These are phyloP conservation scores for Paraconiothyrium sp. DNA, from an alignment of 2,329 filamentous ascomycete genomes.

Conservation along the genomic window DNA sequence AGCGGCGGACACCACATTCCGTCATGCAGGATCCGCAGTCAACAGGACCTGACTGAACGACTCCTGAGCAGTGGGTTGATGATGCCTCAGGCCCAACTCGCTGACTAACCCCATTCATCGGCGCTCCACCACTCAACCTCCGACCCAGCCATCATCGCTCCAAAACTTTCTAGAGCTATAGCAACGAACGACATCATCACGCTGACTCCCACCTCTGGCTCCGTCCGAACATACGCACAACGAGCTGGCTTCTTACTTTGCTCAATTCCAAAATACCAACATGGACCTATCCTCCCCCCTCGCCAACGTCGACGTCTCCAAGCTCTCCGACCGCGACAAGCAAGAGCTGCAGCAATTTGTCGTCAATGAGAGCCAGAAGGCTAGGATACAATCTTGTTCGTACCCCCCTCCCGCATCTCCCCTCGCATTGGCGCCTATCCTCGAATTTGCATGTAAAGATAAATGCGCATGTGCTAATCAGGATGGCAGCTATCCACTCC, in stretches of 20 bases:
- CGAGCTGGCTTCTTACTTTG: not conserved
- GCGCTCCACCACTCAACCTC: too few species aligned
- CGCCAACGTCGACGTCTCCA: slow-evolving; percentile 70
- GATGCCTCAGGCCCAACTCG: too few species aligned
- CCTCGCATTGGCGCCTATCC: not conserved
- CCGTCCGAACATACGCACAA: not conserved
- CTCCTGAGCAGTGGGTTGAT: too few species aligned
- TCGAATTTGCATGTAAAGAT: not conserved
- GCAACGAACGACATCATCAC: not conserved
- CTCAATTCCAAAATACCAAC: not conserved
- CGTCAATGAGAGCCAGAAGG: slow-evolving; percentile 83
- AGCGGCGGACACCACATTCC: too few species aligned
- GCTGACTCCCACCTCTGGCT: not conserved
- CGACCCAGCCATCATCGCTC: too few species aligned
- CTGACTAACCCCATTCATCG: too few species aligned
- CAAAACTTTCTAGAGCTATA: too few species aligned
- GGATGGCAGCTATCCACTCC: slow-evolving; percentile 64
- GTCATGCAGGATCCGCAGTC: too few species aligned
- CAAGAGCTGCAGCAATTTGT: slow-evolving; percentile 88
- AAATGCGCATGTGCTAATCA: not conserved
- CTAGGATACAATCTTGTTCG: slow-evolving; percentile 67
- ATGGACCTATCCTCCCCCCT: slow-evolving; percentile 49
- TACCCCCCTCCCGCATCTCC: not conserved
- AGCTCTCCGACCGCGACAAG: slow-evolving; percentile 84
- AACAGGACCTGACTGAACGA: too few species aligned